A percentile compares a stretch with the other conserved stretches of the same genome.
These are phyloP conservation scores for Phytopythium delawarense DNA, from an alignment of 352 stramenopile species.

Conservation along the genomic window DNA sequence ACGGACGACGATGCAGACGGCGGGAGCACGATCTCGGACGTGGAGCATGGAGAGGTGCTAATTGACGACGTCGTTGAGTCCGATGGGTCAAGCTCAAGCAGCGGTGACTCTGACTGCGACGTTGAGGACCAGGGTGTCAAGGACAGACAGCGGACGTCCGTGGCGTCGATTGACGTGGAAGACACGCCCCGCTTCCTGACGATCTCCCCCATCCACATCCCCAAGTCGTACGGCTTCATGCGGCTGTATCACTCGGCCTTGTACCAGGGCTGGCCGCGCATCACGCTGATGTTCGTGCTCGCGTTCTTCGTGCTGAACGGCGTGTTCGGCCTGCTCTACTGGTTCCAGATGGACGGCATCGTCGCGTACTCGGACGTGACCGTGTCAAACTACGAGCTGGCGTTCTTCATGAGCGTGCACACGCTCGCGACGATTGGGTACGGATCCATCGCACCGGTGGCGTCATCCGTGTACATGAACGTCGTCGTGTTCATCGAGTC, in stretches of 20 bases:
- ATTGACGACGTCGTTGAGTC: conserved; percentile 10
- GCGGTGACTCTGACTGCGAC: conserved; percentile 13
- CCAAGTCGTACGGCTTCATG: conserved; percentile 81
- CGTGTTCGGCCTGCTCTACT: conserved; percentile 61
- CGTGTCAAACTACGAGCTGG: conserved; percentile 53
- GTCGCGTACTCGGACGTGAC: conserved; percentile 41
- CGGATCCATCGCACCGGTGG: conserved; percentile 55
- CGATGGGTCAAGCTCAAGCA: neutral
- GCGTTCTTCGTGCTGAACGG: conserved; percentile 65
- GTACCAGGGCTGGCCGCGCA: conserved; percentile 65
- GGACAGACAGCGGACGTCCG: conserved; percentile 23
- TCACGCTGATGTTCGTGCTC: conserved; percentile 69
- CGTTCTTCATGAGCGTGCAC: conserved; percentile 83
- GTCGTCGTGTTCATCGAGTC: conserved; percentile 75
- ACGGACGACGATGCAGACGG: conserved; percentile 12
- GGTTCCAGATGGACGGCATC: conserved; percentile 32
- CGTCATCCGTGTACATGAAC: conserved; percentile 64
- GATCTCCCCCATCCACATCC: conserved; percentile 69
- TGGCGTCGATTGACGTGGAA: conserved; percentile 67
- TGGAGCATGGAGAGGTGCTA: conserved; percentile 12
- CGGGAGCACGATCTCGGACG: conserved; percentile 28
- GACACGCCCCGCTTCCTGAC: conserved; percentile 77
- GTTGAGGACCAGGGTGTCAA: conserved; percentile 6
- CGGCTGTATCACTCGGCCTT: conserved; percentile 73
- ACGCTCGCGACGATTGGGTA: conserved; percentile 81